Evolutionary conservation across 257 asterid genomes (phyloP).

Genomic region (Jacaranda copaia): DNA sequence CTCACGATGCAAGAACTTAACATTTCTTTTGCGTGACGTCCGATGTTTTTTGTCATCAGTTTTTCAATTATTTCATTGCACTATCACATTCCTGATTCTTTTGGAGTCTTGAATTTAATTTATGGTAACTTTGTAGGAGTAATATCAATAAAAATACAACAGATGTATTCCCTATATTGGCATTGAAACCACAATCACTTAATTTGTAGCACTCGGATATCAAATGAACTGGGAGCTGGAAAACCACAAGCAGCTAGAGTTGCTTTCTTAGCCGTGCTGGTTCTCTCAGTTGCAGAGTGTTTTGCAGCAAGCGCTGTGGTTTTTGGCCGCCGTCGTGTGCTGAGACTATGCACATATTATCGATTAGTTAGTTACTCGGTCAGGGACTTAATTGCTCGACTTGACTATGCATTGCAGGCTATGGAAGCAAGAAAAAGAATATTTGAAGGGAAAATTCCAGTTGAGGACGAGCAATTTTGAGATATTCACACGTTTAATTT

Average conservation of each 20-base stretch:
- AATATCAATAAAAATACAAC: too few relatives aligned
- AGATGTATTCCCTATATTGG: too few relatives aligned
- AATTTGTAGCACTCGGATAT: constrained; percentile 54
- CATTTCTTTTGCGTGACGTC: background rate
- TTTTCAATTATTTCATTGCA: constrained; percentile 49
- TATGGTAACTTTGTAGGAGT: too few relatives aligned
- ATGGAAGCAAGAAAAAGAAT: constrained; percentile 4
- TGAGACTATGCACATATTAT: constrained; percentile 44
- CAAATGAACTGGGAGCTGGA: constrained; percentile 71
- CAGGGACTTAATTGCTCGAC: too few relatives aligned
- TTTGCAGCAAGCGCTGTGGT: constrained; percentile 39
- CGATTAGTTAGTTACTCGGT: background rate
- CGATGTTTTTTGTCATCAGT: too few relatives aligned
- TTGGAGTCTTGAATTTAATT: constrained; percentile 39
- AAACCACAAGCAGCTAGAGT: constrained; percentile 48
- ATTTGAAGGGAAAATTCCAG: background rate
- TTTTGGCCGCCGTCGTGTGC: constrained; percentile 40
- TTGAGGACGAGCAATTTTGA: background rate
- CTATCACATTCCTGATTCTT: constrained; percentile 56
- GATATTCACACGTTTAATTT: too few relatives aligned
- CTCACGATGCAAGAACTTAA: background rate
- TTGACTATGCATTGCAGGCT: background rate
- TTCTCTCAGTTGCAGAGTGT: constrained; percentile 50
- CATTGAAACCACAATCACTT: background rate
- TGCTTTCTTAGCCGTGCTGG: constrained; percentile 40